phyloP scores from a whole-genome alignment of 1,284 basidiomycete species.

The Trametes hirsuta region DNA sequence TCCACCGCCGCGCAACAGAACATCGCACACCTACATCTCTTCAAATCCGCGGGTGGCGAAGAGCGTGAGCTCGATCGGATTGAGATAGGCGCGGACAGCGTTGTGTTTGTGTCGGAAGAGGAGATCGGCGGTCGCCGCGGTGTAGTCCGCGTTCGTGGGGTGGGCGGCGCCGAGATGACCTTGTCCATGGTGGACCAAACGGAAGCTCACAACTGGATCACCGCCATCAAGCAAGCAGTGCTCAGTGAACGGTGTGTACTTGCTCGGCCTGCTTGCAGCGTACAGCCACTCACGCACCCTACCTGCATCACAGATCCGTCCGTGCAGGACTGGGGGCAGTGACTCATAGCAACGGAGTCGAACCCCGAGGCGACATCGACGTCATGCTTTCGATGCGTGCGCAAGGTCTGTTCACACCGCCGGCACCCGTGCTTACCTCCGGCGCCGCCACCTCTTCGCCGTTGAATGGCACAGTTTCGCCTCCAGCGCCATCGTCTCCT shows the following conservation, averaged over 20 bases:
- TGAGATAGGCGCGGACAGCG: constrained; percentile 73
- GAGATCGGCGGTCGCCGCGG: constrained; percentile 63
- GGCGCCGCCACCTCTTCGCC: not conserved
- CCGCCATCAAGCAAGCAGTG: constrained; percentile 69
- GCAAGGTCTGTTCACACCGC: constrained; percentile 52
- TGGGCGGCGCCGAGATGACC: constrained; percentile 63
- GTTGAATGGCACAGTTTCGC: constrained; percentile 8
- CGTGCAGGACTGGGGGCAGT: constrained; percentile 65
- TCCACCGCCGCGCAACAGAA: constrained; percentile 34
- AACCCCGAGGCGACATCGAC: constrained; percentile 77
- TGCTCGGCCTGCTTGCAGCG: not conserved
- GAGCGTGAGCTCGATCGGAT: constrained; percentile 73
- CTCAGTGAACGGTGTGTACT: constrained; percentile 63
- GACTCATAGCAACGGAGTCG: constrained; percentile 46
- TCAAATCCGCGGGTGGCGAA: constrained; percentile 58
- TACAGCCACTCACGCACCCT: constrained; percentile 10
- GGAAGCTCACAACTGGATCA: constrained; percentile 75
- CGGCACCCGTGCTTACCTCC: constrained; percentile 5
- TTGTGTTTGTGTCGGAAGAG: constrained; percentile 72
- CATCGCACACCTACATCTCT: constrained; percentile 70
- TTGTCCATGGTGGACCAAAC: constrained; percentile 61
- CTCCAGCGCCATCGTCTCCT: constrained; percentile 11
- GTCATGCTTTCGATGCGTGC: constrained; percentile 80
- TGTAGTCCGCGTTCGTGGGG: constrained; percentile 69
- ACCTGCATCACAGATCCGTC: constrained; percentile 49